Conservation (phyloP, 2,329 filamentous ascomycete species). For the Aotearoamyces nothofagi region DNA sequence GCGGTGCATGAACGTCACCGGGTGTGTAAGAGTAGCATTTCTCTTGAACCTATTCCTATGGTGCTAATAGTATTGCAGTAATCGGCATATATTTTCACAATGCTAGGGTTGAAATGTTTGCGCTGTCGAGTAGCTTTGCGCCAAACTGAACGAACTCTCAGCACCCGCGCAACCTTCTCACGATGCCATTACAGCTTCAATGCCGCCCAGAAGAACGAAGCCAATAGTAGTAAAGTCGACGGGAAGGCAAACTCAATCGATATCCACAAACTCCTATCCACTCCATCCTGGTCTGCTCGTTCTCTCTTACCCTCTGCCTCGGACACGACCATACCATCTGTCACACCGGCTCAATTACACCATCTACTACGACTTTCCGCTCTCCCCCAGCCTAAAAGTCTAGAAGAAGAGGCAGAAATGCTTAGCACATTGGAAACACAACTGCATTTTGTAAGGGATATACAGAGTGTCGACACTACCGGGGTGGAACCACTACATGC, state of each 20-base stretch:
- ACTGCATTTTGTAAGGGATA: conserved; percentile 76
- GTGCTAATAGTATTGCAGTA: no score
- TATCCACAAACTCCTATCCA: conserved; percentile 36
- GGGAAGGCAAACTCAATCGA: conserved; percentile 2
- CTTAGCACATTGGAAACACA: conserved; percentile 64
- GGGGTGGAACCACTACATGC: conserved; percentile 60
- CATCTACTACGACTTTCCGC: conserved; percentile 85
- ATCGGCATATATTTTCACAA: no score
- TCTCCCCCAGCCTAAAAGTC: conserved; percentile 53
- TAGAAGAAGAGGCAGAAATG: conserved; percentile 53
- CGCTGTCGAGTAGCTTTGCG: no score
- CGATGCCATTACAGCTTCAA: no score
- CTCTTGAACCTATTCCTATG: no score
- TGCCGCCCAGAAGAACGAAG: no score
- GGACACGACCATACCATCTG: conserved; percentile 15
- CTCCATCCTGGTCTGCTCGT: conserved; percentile 71
- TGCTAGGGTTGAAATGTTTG: no score
- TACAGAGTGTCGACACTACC: conserved; percentile 64
- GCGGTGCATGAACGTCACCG: no score
- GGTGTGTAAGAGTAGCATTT: no score
- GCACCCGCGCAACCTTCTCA: no score
- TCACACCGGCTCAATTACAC: conserved; percentile 50
- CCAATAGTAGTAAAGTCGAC: background rate
- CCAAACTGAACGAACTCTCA: no score
- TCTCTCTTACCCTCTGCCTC: conserved; percentile 44